Conservation (phyloP, 2,329 filamentous ascomycete species). For the Fusarium sp. region DNA sequence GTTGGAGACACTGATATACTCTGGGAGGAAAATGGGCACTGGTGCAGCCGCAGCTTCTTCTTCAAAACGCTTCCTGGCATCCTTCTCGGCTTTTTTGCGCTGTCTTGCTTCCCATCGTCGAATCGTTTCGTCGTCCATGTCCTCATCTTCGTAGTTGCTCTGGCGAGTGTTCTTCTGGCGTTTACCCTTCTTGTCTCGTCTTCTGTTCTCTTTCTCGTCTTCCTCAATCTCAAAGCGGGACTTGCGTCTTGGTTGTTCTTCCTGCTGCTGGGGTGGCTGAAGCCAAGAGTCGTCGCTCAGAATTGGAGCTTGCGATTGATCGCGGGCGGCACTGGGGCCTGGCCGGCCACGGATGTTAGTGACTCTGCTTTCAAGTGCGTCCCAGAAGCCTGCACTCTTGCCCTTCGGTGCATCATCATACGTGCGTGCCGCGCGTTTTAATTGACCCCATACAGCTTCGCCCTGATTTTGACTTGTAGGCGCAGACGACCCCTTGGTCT, state of each 20-base stretch:
- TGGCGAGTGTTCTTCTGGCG: conserved; percentile 44
- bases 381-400: conserved; percentile 39
- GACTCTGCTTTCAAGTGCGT: conserved; percentile 45
- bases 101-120: conserved; percentile 56
- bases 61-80: conserved; percentile 56
- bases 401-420: conserved; percentile 1
- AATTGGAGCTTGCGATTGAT: conserved; percentile 10
- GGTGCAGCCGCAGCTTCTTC: conserved; percentile 57
- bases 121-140: conserved; percentile 57
- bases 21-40: conserved; percentile 81
- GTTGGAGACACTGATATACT: conserved; percentile 91
- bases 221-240: conserved; percentile 52
- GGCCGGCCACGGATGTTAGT: conserved; percentile 35
- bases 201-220: conserved; percentile 43
- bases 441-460: conserved; percentile 45
- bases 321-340: not conserved
- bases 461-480: not conserved
- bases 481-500: not conserved
- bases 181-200: conserved; percentile 47
- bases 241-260: conserved; percentile 45
- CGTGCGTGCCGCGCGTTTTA: conserved; percentile 40
- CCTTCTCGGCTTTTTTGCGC: conserved; percentile 59
- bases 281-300: conserved; percentile 4
- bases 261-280: conserved; percentile 11
- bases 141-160: conserved; percentile 50